These are phyloP conservation scores for Anisodus tanguticus DNA, from an alignment of 257 asterid species.

Conservation along the genomic window DNA sequence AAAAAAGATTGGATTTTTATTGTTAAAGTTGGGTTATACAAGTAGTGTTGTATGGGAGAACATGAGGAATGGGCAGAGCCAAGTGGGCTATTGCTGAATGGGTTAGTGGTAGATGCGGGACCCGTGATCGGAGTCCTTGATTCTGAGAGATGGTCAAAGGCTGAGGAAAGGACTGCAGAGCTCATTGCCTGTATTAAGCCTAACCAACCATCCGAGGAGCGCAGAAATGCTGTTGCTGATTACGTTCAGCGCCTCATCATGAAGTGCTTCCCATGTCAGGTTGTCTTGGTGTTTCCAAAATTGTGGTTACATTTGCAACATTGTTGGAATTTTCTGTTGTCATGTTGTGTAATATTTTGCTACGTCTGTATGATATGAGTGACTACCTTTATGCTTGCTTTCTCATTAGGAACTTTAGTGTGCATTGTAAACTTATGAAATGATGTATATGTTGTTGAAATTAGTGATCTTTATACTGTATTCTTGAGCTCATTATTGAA, in stretches of 20 bases:
- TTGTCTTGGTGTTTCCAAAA: conserved; percentile 32
- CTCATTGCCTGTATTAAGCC: conserved; percentile 94
- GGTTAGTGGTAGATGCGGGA: conserved; percentile 76
- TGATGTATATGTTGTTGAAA: not conserved
- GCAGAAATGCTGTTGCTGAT: conserved; percentile 86
- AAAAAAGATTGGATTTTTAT: conserved; percentile 31
- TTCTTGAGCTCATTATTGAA: not conserved
- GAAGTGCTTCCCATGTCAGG: conserved; percentile 97
- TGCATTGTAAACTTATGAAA: not conserved
- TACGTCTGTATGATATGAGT: not conserved
- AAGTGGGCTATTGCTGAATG: conserved; percentile 71
- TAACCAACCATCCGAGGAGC: conserved; percentile 79
- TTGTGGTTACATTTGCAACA: not conserved
- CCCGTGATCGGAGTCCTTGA: conserved; percentile 63
- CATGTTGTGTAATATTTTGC: not conserved
- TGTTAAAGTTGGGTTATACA: conserved; percentile 30
- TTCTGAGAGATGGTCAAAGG: conserved; percentile 78
- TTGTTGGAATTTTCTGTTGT: conserved; percentile 25
- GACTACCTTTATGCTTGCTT: not conserved
- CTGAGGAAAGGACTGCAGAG: conserved; percentile 91
- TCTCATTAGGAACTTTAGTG: not conserved
- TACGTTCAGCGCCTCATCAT: conserved; percentile 81
- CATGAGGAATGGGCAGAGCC: conserved; percentile 79
- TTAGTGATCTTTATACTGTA: not conserved
- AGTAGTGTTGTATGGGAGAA: conserved; percentile 78